These are phyloP conservation scores for Wickerhamomyces silvicola DNA, from an alignment of 805 yeast genomes.

Conservation along the genomic window DNA sequence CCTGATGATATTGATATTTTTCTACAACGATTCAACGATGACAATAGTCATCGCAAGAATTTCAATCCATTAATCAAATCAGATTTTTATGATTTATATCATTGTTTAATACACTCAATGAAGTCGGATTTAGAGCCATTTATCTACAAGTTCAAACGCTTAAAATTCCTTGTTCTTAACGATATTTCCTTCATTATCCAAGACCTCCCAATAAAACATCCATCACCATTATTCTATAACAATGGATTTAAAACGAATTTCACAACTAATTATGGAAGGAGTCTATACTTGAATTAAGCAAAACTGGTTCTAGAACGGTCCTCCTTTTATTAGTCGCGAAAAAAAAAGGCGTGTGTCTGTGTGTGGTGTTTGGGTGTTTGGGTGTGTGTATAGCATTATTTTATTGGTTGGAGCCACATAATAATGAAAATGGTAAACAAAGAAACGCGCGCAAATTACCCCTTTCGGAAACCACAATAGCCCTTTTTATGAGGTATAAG, in stretches of 20 bases:
- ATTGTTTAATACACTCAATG: constrained; percentile 32
- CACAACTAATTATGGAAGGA: too few species aligned
- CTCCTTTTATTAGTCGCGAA: too few species aligned
- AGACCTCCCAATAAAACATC: constrained; percentile 20
- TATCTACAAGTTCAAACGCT: constrained; percentile 24
- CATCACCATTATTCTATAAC: constrained; percentile 31
- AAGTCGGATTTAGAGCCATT: constrained; percentile 30
- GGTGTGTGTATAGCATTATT: too few species aligned
- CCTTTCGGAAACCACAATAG: too few species aligned
- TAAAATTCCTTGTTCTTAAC: constrained; percentile 32
- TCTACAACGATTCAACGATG: constrained; percentile 21
- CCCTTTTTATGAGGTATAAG: too few species aligned
- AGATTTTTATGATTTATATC: constrained; percentile 30
- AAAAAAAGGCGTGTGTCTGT: too few species aligned
- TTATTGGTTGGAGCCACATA: too few species aligned
- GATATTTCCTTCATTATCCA: constrained; percentile 30
- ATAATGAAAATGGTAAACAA: too few species aligned
- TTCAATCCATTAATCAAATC: constrained; percentile 24
- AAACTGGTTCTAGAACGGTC: too few species aligned
- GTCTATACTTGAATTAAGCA: too few species aligned
- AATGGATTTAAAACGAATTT: constrained; percentile 26
- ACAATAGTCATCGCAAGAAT: constrained; percentile 10
- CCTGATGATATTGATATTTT: constrained; percentile 29
- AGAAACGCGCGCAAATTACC: too few species aligned
- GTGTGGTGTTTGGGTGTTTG: too few species aligned